Percentiles rank a stretch among this genome's conserved stretches.
phyloP scores from a whole-genome alignment of 2,329 filamentous ascomycete genomes.

The Venturia nashicola region DNA sequence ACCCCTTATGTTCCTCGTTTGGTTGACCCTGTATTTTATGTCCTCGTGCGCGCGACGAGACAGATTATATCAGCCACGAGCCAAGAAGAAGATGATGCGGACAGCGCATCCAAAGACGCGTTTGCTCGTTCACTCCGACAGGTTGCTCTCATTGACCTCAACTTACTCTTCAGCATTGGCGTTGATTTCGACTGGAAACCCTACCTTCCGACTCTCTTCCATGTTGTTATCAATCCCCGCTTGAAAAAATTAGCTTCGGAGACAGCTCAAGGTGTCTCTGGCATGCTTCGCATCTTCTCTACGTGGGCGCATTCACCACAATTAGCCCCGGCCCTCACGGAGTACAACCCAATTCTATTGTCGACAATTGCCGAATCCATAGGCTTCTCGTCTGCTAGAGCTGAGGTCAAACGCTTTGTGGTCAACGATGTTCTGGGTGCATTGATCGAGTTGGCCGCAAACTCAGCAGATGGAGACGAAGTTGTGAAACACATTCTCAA shows the following conservation, averaged over 20 bases:
- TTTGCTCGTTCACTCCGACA: conserved; percentile 55
- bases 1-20: conserved; percentile 55
- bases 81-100: conserved; percentile 12
- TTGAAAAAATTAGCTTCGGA: conserved; percentile 70
- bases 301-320: conserved; percentile 63
- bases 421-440: conserved; percentile 61
- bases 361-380: conserved; percentile 62
- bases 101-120: conserved; percentile 33
- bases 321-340: conserved; percentile 57
- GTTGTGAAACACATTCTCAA: conserved; percentile 49
- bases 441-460: conserved; percentile 36
- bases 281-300: conserved; percentile 65
- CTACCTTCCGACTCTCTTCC: conserved; percentile 59
- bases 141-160: conserved; percentile 70
- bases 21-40: conserved; percentile 69
- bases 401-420: conserved; percentile 74
- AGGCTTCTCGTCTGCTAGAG: conserved; percentile 60
- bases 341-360: conserved; percentile 48
- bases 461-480: conserved; percentile 38
- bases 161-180: conserved; percentile 63
- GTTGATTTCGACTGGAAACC: conserved; percentile 57
- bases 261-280: conserved; percentile 81
- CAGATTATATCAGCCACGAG: background rate
- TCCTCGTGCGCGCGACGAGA: conserved; percentile 51
- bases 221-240: conserved; percentile 64